Conservation (phyloP, 2,329 filamentous ascomycete genomes). For the Zymoseptoria tritici region DNA sequence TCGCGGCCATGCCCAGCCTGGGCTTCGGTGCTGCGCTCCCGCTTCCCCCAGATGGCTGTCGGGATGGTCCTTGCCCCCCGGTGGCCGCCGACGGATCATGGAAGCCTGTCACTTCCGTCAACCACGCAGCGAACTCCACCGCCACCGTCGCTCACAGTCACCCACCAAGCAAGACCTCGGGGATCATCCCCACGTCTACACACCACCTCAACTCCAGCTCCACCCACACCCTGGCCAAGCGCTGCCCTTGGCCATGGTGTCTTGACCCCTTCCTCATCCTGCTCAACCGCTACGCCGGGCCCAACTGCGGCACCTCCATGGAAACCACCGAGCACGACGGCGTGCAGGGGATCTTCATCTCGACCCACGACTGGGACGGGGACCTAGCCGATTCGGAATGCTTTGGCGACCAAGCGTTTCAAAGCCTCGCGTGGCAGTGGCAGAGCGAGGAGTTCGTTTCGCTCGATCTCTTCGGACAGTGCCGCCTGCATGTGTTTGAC, state of each 20-base stretch:
- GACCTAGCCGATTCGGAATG: neutral
- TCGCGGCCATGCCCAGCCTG: neutral
- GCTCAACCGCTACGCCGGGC: neutral
- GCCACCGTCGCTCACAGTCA: too few relatives aligned
- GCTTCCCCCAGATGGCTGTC: too few relatives aligned
- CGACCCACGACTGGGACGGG: neutral
- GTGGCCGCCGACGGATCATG: too few relatives aligned
- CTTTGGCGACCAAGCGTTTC: neutral
- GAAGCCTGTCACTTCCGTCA: neutral
- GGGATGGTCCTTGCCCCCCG: too few relatives aligned
- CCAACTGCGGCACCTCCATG: neutral
- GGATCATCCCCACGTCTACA: neutral
- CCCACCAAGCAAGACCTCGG: too few relatives aligned
- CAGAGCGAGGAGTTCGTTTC: neutral
- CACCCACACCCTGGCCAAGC: neutral
- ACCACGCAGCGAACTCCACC: neutral
- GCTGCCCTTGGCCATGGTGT: neutral
- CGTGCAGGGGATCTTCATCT: neutral
- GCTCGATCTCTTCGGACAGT: neutral
- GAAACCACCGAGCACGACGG: neutral
- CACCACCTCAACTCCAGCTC: neutral
- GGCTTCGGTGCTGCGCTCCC: neutral
- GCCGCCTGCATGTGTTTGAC: neutral
- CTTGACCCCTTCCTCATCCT: neutral
- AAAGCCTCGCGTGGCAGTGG: neutral